Base-by-base conservation (phyloP, 2,329 filamentous ascomycete genomes). In the Decorospora gaudefroyi region DNA sequence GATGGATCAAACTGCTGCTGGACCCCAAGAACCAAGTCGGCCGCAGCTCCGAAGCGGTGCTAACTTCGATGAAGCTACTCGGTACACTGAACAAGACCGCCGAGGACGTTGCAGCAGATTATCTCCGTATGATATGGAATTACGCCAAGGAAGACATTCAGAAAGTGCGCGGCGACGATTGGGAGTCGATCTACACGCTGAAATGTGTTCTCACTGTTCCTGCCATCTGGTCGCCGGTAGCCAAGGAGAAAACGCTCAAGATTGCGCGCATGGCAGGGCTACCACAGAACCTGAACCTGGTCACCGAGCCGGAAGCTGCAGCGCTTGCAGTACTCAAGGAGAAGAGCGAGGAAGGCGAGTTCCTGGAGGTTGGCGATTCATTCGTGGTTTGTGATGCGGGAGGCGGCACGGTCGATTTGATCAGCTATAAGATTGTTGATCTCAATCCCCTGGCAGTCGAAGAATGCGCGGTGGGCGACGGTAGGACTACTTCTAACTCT, bases 261-360 rank as follows among this genome's bases (percentile, higher is more conserved):
- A 32, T 32, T 18, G 51, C 50, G 3, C 23, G 27, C 4, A 10
- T 21, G 3, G 53, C 53, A 11, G 51, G 47, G 1, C 27, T 57
- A 12, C 16, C 19, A 13, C 16, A 38, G 7, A 11, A 37, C 23
- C 8, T 60, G 8, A 33, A 56, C 4, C 30, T 68, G 15, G 51
- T 67, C 1, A 49, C 59, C 7, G 64, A 68, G 34, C 60, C 64
- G 4, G 63, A 67, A 38, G 65, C 64, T 16, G 64, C 65, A 13
- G 61, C 64, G 11, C 31, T 64, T 0, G 62, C 62, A 6, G 39
- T 57, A 26, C 53, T 55, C 31, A n/a, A 57, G 11, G 55, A 55
- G 19, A 46, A 62, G 13, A 52, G 33, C 13, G n/a, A 50, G 3
- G 37, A 32, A 4, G 15, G 19, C 4, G 44, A 52, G 6, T 53